phyloP scores from a whole-genome alignment of 2,329 filamentous ascomycete genomes.

The Penicillium crustosum region DNA sequence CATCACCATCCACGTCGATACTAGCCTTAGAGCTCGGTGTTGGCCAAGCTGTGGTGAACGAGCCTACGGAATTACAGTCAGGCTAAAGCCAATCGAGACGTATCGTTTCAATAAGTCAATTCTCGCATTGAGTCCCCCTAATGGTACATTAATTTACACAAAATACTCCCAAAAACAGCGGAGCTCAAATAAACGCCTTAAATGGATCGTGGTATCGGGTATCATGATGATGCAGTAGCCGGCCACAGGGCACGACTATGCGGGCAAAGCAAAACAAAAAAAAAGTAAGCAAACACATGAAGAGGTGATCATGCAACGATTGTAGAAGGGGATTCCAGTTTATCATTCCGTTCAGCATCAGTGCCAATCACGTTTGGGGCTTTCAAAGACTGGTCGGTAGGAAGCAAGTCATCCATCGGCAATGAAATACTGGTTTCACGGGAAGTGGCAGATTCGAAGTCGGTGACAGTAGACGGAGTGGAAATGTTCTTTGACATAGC shows the following conservation, averaged over 20 bases:
- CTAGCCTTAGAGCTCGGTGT: neutral
- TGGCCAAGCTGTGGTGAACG: neutral
- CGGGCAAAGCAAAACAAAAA: constrained; percentile 3
- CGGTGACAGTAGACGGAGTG: constrained; percentile 27
- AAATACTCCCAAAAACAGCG: neutral
- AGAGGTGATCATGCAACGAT: constrained; percentile 9
- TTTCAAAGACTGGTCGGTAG: neutral
- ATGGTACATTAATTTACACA: constrained; percentile 5
- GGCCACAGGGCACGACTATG: neutral
- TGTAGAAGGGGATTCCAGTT: constrained; percentile 9
- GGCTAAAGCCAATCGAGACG: neutral
- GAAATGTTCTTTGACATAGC: constrained; percentile 30
- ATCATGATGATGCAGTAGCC: constrained; percentile 17
- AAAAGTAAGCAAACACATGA: neutral
- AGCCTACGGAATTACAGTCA: neutral
- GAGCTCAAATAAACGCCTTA: constrained; percentile 6
- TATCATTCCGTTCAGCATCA: neutral
- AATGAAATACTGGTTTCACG: constrained; percentile 32
- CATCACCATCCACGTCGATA: neutral
- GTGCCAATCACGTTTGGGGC: neutral
- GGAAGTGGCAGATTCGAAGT: constrained; percentile 29
- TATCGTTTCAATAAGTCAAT: neutral
- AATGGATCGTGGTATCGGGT: constrained; percentile 12
- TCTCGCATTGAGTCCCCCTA: neutral
- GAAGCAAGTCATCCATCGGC: constrained; percentile 15